phyloP scores from a whole-genome alignment of 2,329 filamentous ascomycete genomes.

The Pseudogymnoascus sp. region DNA sequence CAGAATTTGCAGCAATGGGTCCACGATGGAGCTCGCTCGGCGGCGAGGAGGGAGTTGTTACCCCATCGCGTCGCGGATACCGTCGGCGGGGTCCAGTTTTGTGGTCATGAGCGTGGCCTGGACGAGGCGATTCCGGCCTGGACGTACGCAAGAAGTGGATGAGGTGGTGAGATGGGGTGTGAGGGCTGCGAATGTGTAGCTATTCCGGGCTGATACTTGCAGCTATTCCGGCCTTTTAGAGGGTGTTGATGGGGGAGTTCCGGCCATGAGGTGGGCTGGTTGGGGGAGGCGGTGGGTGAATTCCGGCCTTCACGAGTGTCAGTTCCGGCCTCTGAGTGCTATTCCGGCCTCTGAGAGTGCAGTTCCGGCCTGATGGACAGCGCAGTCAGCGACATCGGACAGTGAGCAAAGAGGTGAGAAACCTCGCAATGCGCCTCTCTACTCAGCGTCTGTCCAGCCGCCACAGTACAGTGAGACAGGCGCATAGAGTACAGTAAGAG shows the following conservation, averaged over 20 bases:
- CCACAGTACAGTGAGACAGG: too few relatives aligned
- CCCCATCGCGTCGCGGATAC: slow-evolving; percentile 6
- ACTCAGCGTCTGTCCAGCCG: neutral
- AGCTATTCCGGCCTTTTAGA: neutral
- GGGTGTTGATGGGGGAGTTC: neutral
- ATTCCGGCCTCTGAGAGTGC: neutral
- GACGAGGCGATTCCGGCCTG: neutral
- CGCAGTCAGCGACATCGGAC: neutral
- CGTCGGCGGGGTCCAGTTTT: slow-evolving; percentile 5
- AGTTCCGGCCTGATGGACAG: neutral
- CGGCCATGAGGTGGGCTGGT: neutral
- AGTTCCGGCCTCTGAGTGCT: neutral
- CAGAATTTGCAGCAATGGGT: neutral
- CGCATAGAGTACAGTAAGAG: neutral
- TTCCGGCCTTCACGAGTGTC: neutral
- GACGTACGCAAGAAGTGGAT: neutral
- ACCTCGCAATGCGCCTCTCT: neutral
- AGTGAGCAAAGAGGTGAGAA: neutral
- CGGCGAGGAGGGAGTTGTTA: neutral
- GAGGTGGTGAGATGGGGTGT: neutral
- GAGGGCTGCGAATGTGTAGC: neutral
- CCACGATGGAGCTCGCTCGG: neutral
- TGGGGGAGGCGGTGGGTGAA: neutral
- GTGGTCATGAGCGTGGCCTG: neutral
- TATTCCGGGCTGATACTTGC: neutral